These are phyloP conservation scores for Funneliformis caledonium DNA, from an alignment of 371 early-diverging fungal genomes.

Conservation along the genomic window DNA sequence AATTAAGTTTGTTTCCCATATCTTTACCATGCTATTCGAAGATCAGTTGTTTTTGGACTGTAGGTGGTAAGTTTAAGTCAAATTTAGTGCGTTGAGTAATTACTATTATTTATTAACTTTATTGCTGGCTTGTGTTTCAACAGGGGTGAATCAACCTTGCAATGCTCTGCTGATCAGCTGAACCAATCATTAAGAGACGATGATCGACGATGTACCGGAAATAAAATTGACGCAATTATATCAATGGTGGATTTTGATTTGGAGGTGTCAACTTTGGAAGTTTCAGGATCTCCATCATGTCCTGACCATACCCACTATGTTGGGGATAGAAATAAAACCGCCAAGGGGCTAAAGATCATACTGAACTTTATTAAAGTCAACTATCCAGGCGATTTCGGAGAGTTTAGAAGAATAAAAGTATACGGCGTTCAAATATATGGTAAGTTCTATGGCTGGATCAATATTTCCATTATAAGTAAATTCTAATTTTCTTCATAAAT, in stretches of 20 bases:
- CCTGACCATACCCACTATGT: conserved; percentile 34
- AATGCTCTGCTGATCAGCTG: background rate
- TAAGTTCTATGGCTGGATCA: conserved; percentile 19
- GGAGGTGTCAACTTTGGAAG: conserved; percentile 27
- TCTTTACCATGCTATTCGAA: conserved; percentile 30
- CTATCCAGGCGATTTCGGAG: conserved; percentile 15
- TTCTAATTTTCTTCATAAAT: conserved; percentile 31
- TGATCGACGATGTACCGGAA: background rate
- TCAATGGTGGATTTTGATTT: background rate
- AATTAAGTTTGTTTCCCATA: conserved; percentile 6
- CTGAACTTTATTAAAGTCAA: conserved; percentile 17
- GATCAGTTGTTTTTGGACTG: conserved; percentile 10
- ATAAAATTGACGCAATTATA: conserved; percentile 27
- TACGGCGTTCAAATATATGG: conserved; percentile 35
- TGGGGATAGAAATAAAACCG: conserved; percentile 26
- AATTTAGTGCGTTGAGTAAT: background rate
- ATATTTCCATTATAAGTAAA: conserved; percentile 20
- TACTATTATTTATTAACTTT: conserved; percentile 4
- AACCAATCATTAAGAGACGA: conserved; percentile 25
- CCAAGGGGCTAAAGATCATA: conserved; percentile 13
- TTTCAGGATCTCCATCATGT: conserved; percentile 32
- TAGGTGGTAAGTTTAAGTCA: conserved; percentile 28
- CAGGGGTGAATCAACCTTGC: conserved; percentile 20
- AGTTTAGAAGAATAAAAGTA: conserved; percentile 30
- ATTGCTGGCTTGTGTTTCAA: conserved; percentile 1